These are phyloP conservation scores for Zizania palustris DNA, from an alignment of 202 grass and related monocot genomes.

Conservation along the genomic window DNA sequence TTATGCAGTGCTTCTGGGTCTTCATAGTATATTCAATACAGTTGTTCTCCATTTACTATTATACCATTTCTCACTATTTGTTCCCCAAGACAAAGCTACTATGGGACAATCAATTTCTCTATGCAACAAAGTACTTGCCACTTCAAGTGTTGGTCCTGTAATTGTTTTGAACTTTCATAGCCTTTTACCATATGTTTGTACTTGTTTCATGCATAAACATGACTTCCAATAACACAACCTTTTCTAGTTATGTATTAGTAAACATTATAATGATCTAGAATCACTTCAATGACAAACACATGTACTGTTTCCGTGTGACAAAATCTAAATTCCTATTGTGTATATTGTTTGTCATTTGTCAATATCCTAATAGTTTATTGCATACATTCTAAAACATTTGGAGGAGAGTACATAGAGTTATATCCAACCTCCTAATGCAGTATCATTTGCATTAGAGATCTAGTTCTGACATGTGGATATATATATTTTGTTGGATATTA, in stretches of 20 bases:
- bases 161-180: not conserved
- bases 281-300: not conserved
- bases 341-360: not conserved
- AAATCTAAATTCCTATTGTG: not conserved
- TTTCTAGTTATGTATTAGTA: not conserved
- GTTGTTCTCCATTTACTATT: not conserved
- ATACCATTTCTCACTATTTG: not conserved
- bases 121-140: not conserved
- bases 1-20: not conserved
- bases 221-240: not conserved
- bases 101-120: not conserved
- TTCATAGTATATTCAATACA: not conserved
- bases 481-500: not conserved
- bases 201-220: not conserved
- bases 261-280: not conserved
- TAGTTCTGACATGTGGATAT: not conserved
- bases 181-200: constrained; percentile 1
- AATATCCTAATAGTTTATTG: not conserved
- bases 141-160: not conserved
- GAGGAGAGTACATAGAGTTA: not conserved
- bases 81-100: not conserved
- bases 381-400: not conserved
- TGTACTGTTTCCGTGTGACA: not conserved
- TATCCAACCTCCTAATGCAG: not conserved
- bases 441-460: not conserved